Percentiles rank a stretch among this genome's conserved stretches.
These are phyloP conservation scores for Plasmodium blacklocki DNA, from an alignment of 169 alveolate genomes.

Conservation along the genomic window DNA sequence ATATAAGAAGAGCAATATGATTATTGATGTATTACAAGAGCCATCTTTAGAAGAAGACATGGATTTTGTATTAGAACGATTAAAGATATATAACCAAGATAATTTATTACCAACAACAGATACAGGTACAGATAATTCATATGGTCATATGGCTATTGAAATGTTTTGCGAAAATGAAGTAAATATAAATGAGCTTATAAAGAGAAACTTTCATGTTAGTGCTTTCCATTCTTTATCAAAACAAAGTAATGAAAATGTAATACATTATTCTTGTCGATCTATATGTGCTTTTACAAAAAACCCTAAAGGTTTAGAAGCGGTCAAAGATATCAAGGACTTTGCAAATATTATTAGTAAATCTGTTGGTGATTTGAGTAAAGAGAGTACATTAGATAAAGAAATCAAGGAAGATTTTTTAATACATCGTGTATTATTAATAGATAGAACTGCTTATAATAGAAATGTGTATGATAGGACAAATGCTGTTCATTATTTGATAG, in stretches of 20 bases:
- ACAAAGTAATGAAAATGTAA: slow-evolving; percentile 51
- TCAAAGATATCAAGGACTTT: slow-evolving; percentile 52
- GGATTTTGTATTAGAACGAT: slow-evolving; percentile 49
- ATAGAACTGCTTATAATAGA: slow-evolving; percentile 87
- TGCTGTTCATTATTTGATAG: slow-evolving; percentile 82
- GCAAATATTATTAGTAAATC: slow-evolving; percentile 69
- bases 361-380: slow-evolving; percentile 39
- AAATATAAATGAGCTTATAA: slow-evolving; percentile 50
- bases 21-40: slow-evolving; percentile 67
- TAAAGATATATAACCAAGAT: slow-evolving; percentile 59
- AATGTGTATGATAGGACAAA: slow-evolving; percentile 84
- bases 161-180: slow-evolving; percentile 59
- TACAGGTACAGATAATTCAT: slow-evolving; percentile 79
- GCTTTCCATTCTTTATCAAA: slow-evolving; percentile 48
- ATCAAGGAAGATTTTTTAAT: slow-evolving; percentile 79
- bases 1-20: slow-evolving; percentile 46
- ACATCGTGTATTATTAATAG: slow-evolving; percentile 84
- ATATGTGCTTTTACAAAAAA: slow-evolving; percentile 68
- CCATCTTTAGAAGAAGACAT: slow-evolving; percentile 70
- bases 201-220: slow-evolving; percentile 31
- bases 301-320: slow-evolving; percentile 28
- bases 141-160: slow-evolving; percentile 84
- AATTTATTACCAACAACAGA: slow-evolving; percentile 37
- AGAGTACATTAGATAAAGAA: slow-evolving; percentile 54
- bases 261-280: slow-evolving; percentile 73